Conservation (phyloP, 371 early-diverging fungal species). For the Mucor sp. region DNA sequence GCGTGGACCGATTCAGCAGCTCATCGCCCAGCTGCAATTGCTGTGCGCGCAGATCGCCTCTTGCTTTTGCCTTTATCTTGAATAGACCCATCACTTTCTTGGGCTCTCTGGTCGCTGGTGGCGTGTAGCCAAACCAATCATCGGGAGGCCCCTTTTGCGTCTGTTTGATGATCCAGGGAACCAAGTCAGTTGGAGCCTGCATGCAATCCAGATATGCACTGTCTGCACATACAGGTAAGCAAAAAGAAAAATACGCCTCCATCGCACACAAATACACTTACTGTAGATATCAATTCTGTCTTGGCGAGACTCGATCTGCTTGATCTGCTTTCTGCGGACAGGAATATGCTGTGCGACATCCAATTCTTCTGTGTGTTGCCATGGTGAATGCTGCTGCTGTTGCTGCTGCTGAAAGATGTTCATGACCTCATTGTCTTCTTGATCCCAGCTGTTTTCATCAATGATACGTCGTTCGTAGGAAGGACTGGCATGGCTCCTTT, state of each 20-base stretch:
- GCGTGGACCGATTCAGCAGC: conserved; percentile 7
- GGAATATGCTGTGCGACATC: conserved; percentile 8
- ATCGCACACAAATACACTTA: neutral
- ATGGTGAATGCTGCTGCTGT: neutral
- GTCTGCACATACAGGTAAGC: conserved; percentile 8
- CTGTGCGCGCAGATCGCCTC: conserved; percentile 6
- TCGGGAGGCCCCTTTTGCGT: conserved; percentile 33
- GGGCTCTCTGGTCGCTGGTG: conserved; percentile 20
- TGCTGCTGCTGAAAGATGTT: conserved; percentile 1
- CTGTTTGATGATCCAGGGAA: conserved; percentile 28
- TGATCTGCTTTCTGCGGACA: conserved; percentile 22
- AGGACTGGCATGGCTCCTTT: neutral
- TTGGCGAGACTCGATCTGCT: conserved; percentile 22
- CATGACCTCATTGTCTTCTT: conserved; percentile 6
- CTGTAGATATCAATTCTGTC: conserved; percentile 25
- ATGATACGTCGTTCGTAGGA: conserved; percentile 17
- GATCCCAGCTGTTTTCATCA: neutral
- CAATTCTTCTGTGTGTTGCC: neutral
- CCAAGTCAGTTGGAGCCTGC: conserved; percentile 15
- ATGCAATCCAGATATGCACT: conserved; percentile 23
- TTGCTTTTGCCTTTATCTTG: conserved; percentile 16
- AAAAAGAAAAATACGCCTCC: neutral
- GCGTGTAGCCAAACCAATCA: conserved; percentile 29
- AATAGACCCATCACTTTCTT: conserved; percentile 30
- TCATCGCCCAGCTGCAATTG: conserved; percentile 20